Percentiles rank a stretch among this genome's conserved stretches.
Conservation (phyloP, 805 yeast genomes). For the Starmerella bacillaris region DNA sequence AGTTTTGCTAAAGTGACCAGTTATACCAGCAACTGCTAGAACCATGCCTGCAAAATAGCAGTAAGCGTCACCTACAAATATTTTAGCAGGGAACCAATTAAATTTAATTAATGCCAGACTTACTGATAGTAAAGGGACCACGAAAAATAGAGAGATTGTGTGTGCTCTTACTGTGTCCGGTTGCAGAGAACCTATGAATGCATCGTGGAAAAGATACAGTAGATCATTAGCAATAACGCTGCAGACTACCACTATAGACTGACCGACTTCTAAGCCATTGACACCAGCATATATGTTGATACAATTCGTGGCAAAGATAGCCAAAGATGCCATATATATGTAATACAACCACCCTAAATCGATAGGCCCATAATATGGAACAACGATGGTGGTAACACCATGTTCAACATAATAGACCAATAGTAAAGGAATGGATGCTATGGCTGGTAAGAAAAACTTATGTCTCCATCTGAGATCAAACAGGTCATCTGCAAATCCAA, state of each 20-base stretch:
- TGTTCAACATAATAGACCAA: conserved; percentile 86
- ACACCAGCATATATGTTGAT: conserved; percentile 92
- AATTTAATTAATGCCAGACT: conserved; percentile 54
- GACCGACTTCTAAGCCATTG: conserved; percentile 94
- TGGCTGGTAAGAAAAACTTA: conserved; percentile 86
- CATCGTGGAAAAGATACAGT: conserved; percentile 33
- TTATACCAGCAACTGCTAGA: conserved; percentile 87
- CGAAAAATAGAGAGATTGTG: conserved; percentile 54
- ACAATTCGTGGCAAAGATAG: conserved; percentile 90
- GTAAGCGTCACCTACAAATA: conserved; percentile 94
- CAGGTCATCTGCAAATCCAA: conserved; percentile 85
- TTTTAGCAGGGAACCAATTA: conserved; percentile 84
- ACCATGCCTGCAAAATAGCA: conserved; percentile 99
- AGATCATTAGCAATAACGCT: conserved; percentile 61
- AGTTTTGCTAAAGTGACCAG: conserved; percentile 93
- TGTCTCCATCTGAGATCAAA: conserved; percentile 96
- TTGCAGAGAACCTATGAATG: conserved; percentile 22
- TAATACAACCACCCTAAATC: conserved; percentile 73
- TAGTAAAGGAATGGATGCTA: conserved; percentile 79
- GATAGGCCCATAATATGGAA: conserved; percentile 50
- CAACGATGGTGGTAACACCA: conserved; percentile 70
- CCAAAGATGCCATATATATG: conserved; percentile 72
- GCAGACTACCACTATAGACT: conserved; percentile 58
- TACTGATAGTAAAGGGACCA: conserved; percentile 77
- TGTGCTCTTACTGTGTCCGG: conserved; percentile 58